Conservation (phyloP, 768 basidiomycete species). For the Leucosporidium scottii region DNA sequence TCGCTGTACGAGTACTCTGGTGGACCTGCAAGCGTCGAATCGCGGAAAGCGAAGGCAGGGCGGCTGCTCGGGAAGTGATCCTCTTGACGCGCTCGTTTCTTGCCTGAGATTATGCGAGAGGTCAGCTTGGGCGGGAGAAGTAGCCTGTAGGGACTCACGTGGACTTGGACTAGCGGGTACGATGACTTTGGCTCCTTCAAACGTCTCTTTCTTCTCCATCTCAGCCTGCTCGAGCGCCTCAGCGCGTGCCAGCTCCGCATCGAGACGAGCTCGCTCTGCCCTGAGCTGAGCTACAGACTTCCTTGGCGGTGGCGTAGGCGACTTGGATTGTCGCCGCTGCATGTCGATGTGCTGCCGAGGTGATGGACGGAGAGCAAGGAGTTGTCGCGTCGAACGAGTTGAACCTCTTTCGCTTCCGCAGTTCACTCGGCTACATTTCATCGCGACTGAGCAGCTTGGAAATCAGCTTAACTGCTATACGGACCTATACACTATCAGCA, state of each 20-base stretch:
- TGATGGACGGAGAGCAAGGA: no score
- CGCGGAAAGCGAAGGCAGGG: background rate
- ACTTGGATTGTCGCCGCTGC: background rate
- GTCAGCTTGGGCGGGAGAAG: no score
- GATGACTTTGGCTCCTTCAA: background rate
- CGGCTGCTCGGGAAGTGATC: constrained; percentile 1
- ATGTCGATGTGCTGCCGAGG: background rate
- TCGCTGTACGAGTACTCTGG: constrained; percentile 1
- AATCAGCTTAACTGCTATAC: no score
- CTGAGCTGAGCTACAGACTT: background rate
- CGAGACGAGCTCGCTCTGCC: background rate
- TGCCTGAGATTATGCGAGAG: constrained; percentile 1
- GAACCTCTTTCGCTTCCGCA: no score
- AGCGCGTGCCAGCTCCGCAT: background rate
- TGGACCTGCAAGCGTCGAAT: constrained; percentile 1
- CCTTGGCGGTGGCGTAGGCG: background rate
- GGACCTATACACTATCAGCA: no score
- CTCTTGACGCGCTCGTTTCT: constrained; percentile 17
- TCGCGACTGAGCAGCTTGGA: no score
- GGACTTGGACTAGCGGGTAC: constrained; percentile 20
- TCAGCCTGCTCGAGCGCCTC: background rate
- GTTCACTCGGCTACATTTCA: no score
- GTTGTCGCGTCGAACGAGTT: background rate
- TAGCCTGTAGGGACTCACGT: background rate
- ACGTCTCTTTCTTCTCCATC: no score